Conservation (phyloP, 1,284 basidiomycete genomes). For the Ustilago curta region DNA sequence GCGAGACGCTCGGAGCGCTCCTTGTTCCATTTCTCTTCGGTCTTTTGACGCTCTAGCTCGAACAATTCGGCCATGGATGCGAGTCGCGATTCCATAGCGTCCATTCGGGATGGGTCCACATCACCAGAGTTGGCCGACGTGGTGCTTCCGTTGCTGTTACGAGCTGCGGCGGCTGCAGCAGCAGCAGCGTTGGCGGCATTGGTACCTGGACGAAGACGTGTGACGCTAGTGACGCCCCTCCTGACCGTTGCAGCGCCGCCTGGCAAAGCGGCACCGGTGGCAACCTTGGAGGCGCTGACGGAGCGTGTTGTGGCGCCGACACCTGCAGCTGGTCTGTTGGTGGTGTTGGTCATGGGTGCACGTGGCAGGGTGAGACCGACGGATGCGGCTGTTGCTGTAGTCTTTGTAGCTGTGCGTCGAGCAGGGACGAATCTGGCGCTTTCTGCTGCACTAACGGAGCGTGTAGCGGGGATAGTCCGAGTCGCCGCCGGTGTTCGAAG, state of each 20-base stretch:
- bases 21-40: constrained; percentile 50
- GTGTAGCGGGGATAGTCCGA: constrained; percentile 23
- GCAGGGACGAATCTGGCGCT: constrained; percentile 37
- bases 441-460: constrained; percentile 33
- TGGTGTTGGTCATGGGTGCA: constrained; percentile 54
- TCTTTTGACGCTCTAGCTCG: constrained; percentile 60
- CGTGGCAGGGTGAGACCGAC: constrained; percentile 36
- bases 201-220: constrained; percentile 39
- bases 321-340: constrained; percentile 34
- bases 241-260: constrained; percentile 17
- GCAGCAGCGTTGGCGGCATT: constrained; percentile 31
- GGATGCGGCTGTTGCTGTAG: constrained; percentile 26
- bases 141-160: constrained; percentile 28
- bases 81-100: constrained; percentile 54
- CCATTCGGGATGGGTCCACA: constrained; percentile 51
- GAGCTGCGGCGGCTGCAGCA: constrained; percentile 24
- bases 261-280: constrained; percentile 16
- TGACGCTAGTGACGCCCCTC: constrained; percentile 46
- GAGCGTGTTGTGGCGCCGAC: constrained; percentile 33
- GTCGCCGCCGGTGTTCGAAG: constrained; percentile 30
- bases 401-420: constrained; percentile 29
- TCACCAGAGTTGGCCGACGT: constrained; percentile 29
- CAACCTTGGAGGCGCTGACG: constrained; percentile 26
- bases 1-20: constrained; percentile 52
- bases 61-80: constrained; percentile 61